phyloP scores from a whole-genome alignment of 2,329 filamentous ascomycete genomes.

The Arthrobotrys sinensis region DNA sequence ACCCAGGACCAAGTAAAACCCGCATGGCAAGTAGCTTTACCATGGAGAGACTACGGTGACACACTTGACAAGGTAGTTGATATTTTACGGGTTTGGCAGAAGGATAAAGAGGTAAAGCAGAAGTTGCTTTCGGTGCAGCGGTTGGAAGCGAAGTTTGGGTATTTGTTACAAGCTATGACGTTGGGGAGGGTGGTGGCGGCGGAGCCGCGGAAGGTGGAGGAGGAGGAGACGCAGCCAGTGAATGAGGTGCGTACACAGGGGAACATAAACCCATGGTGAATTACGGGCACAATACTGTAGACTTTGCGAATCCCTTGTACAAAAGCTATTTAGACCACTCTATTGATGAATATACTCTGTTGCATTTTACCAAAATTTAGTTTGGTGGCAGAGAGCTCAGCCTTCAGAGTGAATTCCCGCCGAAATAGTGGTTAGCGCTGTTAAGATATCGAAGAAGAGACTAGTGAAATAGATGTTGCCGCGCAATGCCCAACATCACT shows the following conservation, averaged over 20 bases:
- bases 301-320: too few species aligned
- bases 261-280: too few species aligned
- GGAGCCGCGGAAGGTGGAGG: not conserved
- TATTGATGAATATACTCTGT: too few species aligned
- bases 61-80: not conserved
- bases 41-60: conserved; percentile 7
- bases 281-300: too few species aligned
- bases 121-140: not conserved
- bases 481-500: too few species aligned
- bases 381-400: too few species aligned
- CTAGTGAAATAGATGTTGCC: not conserved
- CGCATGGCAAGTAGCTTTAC: not conserved
- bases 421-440: too few species aligned
- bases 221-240: not conserved
- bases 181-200: not conserved
- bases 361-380: too few species aligned
- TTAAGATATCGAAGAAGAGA: too few species aligned
- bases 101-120: conserved; percentile 6
- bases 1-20: conserved; percentile 1
- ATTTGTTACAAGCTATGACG: conserved; percentile 17
- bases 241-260: not conserved
- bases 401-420: too few species aligned
- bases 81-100: conserved; percentile 4
- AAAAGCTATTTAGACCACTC: too few species aligned
- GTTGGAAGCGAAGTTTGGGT: conserved; percentile 12